phyloP scores from a whole-genome alignment of 106 monocot species.

The Dactylorhiza incarnata region DNA sequence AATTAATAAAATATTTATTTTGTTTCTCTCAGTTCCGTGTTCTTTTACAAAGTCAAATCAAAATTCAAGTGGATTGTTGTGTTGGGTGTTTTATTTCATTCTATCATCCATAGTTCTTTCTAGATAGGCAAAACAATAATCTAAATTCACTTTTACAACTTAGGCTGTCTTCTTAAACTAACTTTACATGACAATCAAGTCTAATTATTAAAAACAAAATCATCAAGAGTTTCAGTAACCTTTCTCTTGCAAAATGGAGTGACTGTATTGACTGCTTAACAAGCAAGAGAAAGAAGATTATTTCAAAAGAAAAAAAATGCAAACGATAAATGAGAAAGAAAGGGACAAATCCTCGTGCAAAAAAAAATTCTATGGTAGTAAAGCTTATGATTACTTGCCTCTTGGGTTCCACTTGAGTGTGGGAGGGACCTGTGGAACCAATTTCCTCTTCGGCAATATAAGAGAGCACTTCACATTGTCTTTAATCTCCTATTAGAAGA shows the following conservation, averaged over 20 bases:
- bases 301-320: not conserved
- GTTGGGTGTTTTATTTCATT: too few relatives aligned
- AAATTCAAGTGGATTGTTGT: too few relatives aligned
- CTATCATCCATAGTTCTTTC: too few relatives aligned
- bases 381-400: conserved; percentile 8
- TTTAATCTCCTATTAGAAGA: not conserved
- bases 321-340: not conserved
- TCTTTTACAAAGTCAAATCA: too few relatives aligned
- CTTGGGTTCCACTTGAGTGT: conserved; percentile 33
- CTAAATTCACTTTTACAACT: too few relatives aligned
- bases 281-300: not conserved
- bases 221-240: not conserved
- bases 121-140: too few relatives aligned
- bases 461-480: conserved; percentile 8
- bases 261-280: not conserved
- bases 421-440: conserved; percentile 4
- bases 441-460: conserved; percentile 20
- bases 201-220: not conserved
- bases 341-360: not conserved
- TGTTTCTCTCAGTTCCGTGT: too few relatives aligned
- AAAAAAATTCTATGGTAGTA: not conserved
- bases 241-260: not conserved
- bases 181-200: not conserved
- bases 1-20: too few relatives aligned
- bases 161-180: not conserved